phyloP scores from a whole-genome alignment of 73 alveolate genomes.

The Diophrys appendiculata region DNA sequence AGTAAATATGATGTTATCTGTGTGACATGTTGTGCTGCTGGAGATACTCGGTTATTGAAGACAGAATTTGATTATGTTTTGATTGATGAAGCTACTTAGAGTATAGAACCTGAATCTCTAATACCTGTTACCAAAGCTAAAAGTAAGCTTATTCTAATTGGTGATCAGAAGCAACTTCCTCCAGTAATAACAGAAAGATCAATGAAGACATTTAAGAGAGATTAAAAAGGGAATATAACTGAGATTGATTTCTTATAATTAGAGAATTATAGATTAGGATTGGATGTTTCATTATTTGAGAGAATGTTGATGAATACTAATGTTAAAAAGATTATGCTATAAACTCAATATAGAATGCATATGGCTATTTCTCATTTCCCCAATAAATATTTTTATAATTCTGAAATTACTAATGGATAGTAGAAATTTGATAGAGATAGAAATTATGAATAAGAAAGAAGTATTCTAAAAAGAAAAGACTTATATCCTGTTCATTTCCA shows the following conservation, averaged over 20 bases:
- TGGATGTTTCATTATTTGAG: too few species aligned
- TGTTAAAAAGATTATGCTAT: constrained; percentile 95
- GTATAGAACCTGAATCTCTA: constrained; percentile 61
- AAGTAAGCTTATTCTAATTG: constrained; percentile 3
- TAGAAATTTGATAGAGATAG: constrained; percentile 90
- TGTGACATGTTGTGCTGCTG: constrained; percentile 93
- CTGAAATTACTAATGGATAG: constrained; percentile 95
- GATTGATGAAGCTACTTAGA: constrained; percentile 98
- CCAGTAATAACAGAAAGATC: constrained; percentile 84
- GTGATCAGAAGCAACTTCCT: constrained; percentile 7
- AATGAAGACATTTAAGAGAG: background rate
- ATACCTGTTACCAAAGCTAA: constrained; percentile 8
- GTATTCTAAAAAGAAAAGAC: constrained; percentile 83
- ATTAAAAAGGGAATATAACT: constrained; percentile 92
- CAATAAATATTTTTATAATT: constrained; percentile 98
- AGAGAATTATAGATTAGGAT: too few species aligned
- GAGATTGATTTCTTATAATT: constrained; percentile 96
- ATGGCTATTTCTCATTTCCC: constrained; percentile 98
- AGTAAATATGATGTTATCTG: constrained; percentile 88
- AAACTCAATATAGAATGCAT: constrained; percentile 99
- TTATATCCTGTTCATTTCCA: constrained; percentile 98
- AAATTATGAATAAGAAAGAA: constrained; percentile 97
- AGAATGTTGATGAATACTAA: too few species aligned
- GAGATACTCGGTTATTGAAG: constrained; percentile 90
- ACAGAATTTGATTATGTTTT: constrained; percentile 90